Percentiles rank a stretch among this genome's conserved stretches.
Conservation (phyloP, 345 rosid species). For the Eucalyptus regnans region DNA sequence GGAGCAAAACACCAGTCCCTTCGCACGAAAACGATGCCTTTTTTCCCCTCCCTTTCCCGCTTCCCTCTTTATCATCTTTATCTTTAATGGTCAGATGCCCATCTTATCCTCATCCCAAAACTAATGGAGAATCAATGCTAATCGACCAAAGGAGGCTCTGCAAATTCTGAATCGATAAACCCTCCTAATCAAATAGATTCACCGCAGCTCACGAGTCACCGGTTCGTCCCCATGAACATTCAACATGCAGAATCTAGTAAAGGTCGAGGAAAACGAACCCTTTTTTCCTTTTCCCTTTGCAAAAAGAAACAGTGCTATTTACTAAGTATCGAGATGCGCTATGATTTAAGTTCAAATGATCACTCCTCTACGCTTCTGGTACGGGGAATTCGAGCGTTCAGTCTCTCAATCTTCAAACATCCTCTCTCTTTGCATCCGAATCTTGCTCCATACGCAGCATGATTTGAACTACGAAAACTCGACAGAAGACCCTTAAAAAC, state of each 20-base stretch:
- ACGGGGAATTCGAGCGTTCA: background rate
- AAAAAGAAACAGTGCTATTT: background rate
- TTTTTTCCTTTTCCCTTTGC: background rate
- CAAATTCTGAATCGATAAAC: background rate
- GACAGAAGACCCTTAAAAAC: background rate
- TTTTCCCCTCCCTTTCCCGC: background rate
- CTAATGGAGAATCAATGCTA: background rate
- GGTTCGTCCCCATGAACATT: background rate
- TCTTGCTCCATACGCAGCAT: background rate
- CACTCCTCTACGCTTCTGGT: background rate
- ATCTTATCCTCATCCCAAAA: background rate
- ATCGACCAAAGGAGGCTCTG: background rate
- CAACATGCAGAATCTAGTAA: background rate
- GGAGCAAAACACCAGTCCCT: conserved; percentile 10
- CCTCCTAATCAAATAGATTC: background rate
- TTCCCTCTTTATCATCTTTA: background rate
- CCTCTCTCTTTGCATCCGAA: background rate
- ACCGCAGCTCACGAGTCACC: background rate
- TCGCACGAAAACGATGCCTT: conserved; percentile 12
- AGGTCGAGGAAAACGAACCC: background rate
- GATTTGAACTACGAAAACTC: background rate
- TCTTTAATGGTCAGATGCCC: background rate
- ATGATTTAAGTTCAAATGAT: background rate
- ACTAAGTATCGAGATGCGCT: background rate
- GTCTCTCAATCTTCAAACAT: background rate